Evolutionary conservation across 768 basidiomycete genomes (phyloP).

Genomic region (Russula sp.): DNA sequence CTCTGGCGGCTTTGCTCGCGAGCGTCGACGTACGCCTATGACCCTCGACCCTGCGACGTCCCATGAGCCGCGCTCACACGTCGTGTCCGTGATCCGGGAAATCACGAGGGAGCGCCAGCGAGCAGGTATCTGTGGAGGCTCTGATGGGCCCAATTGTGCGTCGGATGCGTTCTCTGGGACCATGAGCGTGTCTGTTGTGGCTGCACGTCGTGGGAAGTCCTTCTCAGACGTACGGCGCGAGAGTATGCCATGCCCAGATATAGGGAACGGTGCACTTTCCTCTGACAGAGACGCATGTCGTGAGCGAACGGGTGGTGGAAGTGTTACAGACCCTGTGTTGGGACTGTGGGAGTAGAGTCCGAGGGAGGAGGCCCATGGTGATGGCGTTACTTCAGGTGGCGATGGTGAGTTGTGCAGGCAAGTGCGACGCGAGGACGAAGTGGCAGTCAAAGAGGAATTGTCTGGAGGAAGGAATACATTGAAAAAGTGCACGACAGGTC

Average conservation of each 20-base stretch:
- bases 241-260: slow-evolving; percentile 74
- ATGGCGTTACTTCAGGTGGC: slow-evolving; percentile 24
- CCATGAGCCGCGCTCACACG: slow-evolving; percentile 76
- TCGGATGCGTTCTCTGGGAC: slow-evolving; percentile 37
- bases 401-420: slow-evolving; percentile 49
- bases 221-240: slow-evolving; percentile 69
- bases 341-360: slow-evolving; percentile 57
- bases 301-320: slow-evolving; percentile 38
- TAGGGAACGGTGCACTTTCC: slow-evolving; percentile 57
- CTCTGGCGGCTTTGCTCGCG: slow-evolving; percentile 31
- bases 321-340: slow-evolving; percentile 42
- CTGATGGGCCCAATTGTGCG: slow-evolving; percentile 19
- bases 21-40: slow-evolving; percentile 64
- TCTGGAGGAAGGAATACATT: slow-evolving; percentile 49
- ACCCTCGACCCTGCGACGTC: slow-evolving; percentile 47
- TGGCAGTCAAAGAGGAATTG: slow-evolving; percentile 15
- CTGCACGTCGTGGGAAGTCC: slow-evolving; percentile 43
- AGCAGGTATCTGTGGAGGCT: slow-evolving; percentile 25
- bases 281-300: slow-evolving; percentile 42
- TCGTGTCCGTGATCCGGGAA: slow-evolving; percentile 45
- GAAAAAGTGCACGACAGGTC: slow-evolving; percentile 55
- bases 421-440: slow-evolving; percentile 51
- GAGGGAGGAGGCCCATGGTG: slow-evolving; percentile 38
- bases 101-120: slow-evolving; percentile 57
- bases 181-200: slow-evolving; percentile 38